These are phyloP conservation scores for Kluyveromyces dobzhanskii DNA, from an alignment of 805 yeast genomes.

Conservation along the genomic window DNA sequence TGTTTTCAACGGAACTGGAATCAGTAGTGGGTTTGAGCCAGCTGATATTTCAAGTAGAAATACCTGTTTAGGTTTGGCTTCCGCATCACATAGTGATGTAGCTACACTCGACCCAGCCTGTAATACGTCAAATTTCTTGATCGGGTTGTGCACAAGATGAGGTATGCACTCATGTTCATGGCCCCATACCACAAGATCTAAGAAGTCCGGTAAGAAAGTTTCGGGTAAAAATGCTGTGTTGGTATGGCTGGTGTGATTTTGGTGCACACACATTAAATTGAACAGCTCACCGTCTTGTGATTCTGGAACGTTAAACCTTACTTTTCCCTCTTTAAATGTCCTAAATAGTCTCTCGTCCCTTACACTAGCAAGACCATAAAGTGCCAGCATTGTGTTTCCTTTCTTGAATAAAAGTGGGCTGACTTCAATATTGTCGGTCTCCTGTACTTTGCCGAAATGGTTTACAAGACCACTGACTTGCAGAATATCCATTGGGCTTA, in stretches of 20 bases:
- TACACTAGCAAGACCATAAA: slow-evolving; percentile 83
- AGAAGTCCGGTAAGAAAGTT: slow-evolving; percentile 65
- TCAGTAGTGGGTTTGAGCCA: slow-evolving; percentile 50
- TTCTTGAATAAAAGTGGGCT: slow-evolving; percentile 75
- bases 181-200: slow-evolving; percentile 90
- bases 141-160: slow-evolving; percentile 46
- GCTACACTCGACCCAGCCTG: slow-evolving; percentile 95
- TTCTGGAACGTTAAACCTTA: slow-evolving; percentile 68
- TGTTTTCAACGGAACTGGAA: slow-evolving; percentile 36
- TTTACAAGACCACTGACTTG: slow-evolving; percentile 77
- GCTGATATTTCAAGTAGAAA: slow-evolving; percentile 60
- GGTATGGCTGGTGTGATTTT: slow-evolving; percentile 78
- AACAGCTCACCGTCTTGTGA: slow-evolving; percentile 62
- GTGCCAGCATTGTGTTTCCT: slow-evolving; percentile 71
- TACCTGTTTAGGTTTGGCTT: slow-evolving; percentile 64
- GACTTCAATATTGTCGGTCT: slow-evolving; percentile 65
- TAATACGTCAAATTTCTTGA: slow-evolving; percentile 61
- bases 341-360: slow-evolving; percentile 83
- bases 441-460: slow-evolving; percentile 77
- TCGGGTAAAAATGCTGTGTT: slow-evolving; percentile 82
- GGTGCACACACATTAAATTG: slow-evolving; percentile 80
- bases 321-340: slow-evolving; percentile 72
- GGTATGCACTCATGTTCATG: slow-evolving; percentile 95
- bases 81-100: slow-evolving; percentile 82
- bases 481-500: slow-evolving; percentile 81